phyloP scores from a whole-genome alignment of 352 stramenopile species.

The Phytopythium helicoides region DNA sequence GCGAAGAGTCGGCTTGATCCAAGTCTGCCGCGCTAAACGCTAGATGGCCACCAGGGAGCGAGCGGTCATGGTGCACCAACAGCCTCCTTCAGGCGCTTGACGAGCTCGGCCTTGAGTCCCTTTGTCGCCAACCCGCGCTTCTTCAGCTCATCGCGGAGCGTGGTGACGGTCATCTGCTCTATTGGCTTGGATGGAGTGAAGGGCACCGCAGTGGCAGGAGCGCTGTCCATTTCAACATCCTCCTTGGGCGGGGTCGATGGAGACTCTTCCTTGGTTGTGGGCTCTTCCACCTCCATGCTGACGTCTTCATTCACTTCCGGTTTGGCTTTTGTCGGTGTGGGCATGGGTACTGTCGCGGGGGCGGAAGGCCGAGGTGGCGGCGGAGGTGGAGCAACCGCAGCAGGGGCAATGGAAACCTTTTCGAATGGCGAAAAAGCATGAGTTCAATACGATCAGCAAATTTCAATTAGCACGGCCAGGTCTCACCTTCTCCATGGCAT shows the following conservation, averaged over 20 bases:
- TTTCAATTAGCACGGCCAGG: background rate
- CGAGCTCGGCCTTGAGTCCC: slow-evolving; percentile 80
- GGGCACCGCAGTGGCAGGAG: slow-evolving; percentile 22
- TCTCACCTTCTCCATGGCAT: slow-evolving; percentile 39
- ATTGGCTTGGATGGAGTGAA: slow-evolving; percentile 74
- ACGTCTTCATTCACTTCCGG: slow-evolving; percentile 11
- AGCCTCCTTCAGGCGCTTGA: slow-evolving; percentile 77
- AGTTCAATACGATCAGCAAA: background rate
- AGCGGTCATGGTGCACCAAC: slow-evolving; percentile 25
- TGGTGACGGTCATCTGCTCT: slow-evolving; percentile 69
- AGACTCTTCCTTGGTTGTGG: slow-evolving; percentile 15
- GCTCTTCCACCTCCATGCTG: slow-evolving; percentile 1
- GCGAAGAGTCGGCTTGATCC: background rate
- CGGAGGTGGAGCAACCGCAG: slow-evolving; percentile 20
- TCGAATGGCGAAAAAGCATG: background rate
- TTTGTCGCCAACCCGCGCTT: slow-evolving; percentile 72
- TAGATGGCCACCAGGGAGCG: background rate
- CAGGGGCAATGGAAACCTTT: slow-evolving; percentile 26
- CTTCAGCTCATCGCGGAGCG: slow-evolving; percentile 75
- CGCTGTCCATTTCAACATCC: slow-evolving; percentile 63
- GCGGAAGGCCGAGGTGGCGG: slow-evolving; percentile 18
- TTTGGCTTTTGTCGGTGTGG: slow-evolving; percentile 11
- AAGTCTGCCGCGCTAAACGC: background rate
- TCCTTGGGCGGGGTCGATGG: slow-evolving; percentile 10
- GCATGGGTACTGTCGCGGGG: slow-evolving; percentile 1